phyloP scores from a whole-genome alignment of 495 filamentous ascomycete species.

The Patellaria atrata region DNA sequence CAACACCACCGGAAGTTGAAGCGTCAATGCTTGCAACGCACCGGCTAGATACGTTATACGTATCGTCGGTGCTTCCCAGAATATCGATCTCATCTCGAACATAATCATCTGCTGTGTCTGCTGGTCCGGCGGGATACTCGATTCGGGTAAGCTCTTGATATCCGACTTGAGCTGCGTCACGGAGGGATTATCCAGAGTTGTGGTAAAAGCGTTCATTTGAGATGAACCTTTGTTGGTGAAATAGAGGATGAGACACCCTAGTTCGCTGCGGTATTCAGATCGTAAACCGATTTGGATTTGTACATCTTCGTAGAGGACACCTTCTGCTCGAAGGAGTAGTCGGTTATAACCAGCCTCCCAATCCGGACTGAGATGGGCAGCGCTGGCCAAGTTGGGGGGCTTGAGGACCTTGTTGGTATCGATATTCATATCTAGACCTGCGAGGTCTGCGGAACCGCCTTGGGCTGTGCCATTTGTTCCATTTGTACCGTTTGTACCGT shows the following conservation, averaged over 20 bases:
- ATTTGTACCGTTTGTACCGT: slow-evolving; percentile 30
- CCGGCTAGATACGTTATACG: slow-evolving; percentile 89
- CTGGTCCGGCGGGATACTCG: slow-evolving; percentile 51
- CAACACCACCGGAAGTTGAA: slow-evolving; percentile 75
- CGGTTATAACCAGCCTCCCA: slow-evolving; percentile 88
- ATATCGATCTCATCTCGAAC: slow-evolving; percentile 72
- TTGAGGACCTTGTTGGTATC: slow-evolving; percentile 44
- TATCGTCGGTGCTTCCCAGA: slow-evolving; percentile 76
- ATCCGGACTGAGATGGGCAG: slow-evolving; percentile 82
- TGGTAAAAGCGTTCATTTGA: slow-evolving; percentile 77
- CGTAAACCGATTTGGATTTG: slow-evolving; percentile 89
- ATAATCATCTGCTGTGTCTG: slow-evolving; percentile 92
- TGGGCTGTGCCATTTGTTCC: slow-evolving; percentile 32
- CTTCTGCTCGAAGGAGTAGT: slow-evolving; percentile 64
- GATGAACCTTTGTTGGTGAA: slow-evolving; percentile 85
- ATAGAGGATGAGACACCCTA: slow-evolving; percentile 91
- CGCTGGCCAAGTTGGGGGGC: slow-evolving; percentile 72
- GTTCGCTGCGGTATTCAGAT: slow-evolving; percentile 82
- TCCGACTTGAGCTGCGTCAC: slow-evolving; percentile 63
- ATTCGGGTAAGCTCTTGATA: slow-evolving; percentile 77
- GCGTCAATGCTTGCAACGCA: slow-evolving; percentile 79
- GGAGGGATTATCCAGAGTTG: slow-evolving; percentile 71
- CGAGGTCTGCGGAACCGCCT: slow-evolving; percentile 36
- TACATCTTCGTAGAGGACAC: slow-evolving; percentile 83
- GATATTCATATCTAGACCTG: slow-evolving; percentile 62